Evolutionary conservation across 176 grass and related monocot genomes (phyloP), one percentile per base, ranked within the genome.

Genomic region (Aechmea fasciata): DNA sequence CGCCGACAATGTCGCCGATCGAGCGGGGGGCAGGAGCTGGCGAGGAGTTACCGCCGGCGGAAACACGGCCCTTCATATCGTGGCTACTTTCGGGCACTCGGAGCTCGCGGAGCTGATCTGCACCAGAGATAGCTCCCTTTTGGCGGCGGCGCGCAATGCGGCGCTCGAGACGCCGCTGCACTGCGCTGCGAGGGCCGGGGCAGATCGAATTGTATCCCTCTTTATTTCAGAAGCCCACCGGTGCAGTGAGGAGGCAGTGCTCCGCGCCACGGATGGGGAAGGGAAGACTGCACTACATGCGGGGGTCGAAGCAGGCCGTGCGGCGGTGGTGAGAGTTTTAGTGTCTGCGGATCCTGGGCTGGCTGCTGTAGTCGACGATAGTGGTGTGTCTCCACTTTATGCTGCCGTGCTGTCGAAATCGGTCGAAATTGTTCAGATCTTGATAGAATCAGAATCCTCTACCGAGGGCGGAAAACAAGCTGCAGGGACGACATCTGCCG

Each of bases 231-330:
- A 0, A 47, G 17, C 20, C 13, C n/a, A 28, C 29, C 29, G 20
- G 33, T 48, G n/a, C n/a, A n/a, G 54, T n/a, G 69, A 57, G 6
- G 6, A n/a, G 24, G 24, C 24, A 0, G 48, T 79, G 47, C 17
- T 64, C 1, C 15, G 57, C 4, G 13, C 26, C 19, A 65, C 17
- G 13, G 67, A 67, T 13, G 18, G 47, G 8, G 25, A 14, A 17
- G 69, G 69, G 20, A 64, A 73, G 2, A 73, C 77, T 10, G 61
- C 77, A 24, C n/a, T 80, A 47, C 69, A 80, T 65, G 69, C 65
- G n/a, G 77, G 69, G 13, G 59, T 23, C 13, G 14, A 25, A 26
- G 17, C 65, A 15, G 69, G 77, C 22, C 47, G 73, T 47, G 10
- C 0, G 14, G 1, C 1, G 1, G 54, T 72, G 12, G 77, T 72